Base-by-base conservation (phyloP, 2,329 filamentous ascomycete species). In the Cladosporium cucumerinum region DNA sequence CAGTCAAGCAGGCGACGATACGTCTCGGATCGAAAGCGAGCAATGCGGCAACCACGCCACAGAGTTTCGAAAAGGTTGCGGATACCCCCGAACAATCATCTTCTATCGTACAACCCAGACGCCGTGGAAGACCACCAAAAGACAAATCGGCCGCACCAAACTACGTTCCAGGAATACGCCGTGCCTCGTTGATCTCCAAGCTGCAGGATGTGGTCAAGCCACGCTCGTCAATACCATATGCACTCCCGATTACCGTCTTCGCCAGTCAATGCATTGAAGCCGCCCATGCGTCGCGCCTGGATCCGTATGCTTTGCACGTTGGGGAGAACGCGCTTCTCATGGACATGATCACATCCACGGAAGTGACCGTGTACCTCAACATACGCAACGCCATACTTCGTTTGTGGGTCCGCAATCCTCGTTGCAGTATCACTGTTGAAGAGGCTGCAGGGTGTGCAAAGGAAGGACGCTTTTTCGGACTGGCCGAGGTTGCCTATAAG, bases 301-400 rank as follows among this genome's bases (percentile, higher is more conserved):
- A 94, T 69, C 94, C 95, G 0, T 98, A 95, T 77, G 88, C 90
- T 12, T 80, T 99, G 46, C 93, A 98, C 77, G 84, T 86, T 28
- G 89, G 91, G 67, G 95, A 99, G 77, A 93, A 97, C 74, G 81
- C 85, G 66, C 83, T 97, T 66, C 80, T 99, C 48, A 87, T 91
- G 67, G 84, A 91, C 67, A 89, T 96, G 72, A 87, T 99, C 70
- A 96, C 90, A 73, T 89, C 92, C 72, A 84, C 89, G 34, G 95
- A 99, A 78, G 92, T 97, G 69, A 97, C 94, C 2, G 91, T 92
- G 14, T 99, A 99, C 78, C 82, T 99, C 62, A 98, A 98, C 76
- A 95, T 99, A 67, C 87, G 95, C 71, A 99, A 99, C 76, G 91
- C 92, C 18, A 97, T 99, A 66, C 81, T 99, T 61, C 86, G 95